phyloP scores from a whole-genome alignment of 176 grass and related monocot genomes.

The Secale cereale region DNA sequence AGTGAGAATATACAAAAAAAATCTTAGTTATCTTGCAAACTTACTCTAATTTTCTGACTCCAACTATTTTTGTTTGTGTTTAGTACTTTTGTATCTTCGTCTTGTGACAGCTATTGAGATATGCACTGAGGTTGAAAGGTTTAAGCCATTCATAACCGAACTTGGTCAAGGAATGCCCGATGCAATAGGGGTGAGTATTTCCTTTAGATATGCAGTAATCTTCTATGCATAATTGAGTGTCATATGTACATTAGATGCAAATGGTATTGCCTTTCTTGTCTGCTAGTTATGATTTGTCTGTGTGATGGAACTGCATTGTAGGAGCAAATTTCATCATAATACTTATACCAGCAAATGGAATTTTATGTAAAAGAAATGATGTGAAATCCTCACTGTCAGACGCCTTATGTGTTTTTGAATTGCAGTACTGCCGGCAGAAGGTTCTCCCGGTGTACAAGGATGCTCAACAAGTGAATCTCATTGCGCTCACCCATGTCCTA shows the following conservation, averaged over 20 bases:
- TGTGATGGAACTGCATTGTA: background rate
- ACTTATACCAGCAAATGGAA: background rate
- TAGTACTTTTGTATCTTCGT: background rate
- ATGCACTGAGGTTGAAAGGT: background rate
- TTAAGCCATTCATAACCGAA: rapidly evolving
- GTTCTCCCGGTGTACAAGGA: background rate
- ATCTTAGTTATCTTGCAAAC: too few species aligned
- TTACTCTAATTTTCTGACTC: background rate
- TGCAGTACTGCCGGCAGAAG: background rate
- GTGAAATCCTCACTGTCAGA: background rate
- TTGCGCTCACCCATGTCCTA: background rate
- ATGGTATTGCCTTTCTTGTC: background rate
- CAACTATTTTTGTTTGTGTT: background rate
- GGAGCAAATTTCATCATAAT: background rate
- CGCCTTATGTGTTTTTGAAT: background rate
- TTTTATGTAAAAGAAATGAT: background rate
- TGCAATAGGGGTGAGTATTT: background rate
- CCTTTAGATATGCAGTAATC: background rate
- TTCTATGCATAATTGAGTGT: too few species aligned
- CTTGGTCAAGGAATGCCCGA: background rate
- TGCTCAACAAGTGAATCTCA: background rate
- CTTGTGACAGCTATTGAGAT: background rate
- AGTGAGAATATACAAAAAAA: too few species aligned
- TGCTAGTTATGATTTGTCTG: background rate
- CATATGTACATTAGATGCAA: too few species aligned